phyloP scores from a whole-genome alignment of 2,329 filamentous ascomycete species.

The Cladosporium sp. region DNA sequence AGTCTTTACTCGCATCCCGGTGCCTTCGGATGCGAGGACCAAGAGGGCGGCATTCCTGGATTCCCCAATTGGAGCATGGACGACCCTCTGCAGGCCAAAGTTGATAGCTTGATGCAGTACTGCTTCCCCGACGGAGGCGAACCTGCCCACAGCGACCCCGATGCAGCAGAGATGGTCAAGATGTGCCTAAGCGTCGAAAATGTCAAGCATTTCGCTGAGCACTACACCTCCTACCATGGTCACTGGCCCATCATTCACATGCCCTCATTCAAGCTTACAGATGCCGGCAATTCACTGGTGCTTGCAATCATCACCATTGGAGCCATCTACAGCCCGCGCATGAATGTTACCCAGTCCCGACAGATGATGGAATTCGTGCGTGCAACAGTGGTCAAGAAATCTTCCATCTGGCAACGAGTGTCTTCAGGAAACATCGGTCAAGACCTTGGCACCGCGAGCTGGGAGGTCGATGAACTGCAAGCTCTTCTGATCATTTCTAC shows the following conservation, averaged over 20 bases:
- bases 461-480: slow-evolving; percentile 65
- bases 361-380: slow-evolving; percentile 67
- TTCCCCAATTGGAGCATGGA: slow-evolving; percentile 46
- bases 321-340: slow-evolving; percentile 69
- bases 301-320: slow-evolving; percentile 72
- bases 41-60: slow-evolving; percentile 34
- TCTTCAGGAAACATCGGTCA: slow-evolving; percentile 40
- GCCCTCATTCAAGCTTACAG: slow-evolving; percentile 67
- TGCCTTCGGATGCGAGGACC: slow-evolving; percentile 43
- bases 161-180: slow-evolving; percentile 40
- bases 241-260: slow-evolving; percentile 74
- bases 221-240: slow-evolving; percentile 70
- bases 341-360: slow-evolving; percentile 62
- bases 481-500: slow-evolving; percentile 63
- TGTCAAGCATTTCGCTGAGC: slow-evolving; percentile 68
- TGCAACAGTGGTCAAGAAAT: slow-evolving; percentile 59
- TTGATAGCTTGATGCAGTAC: slow-evolving; percentile 48
- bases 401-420: slow-evolving; percentile 50
- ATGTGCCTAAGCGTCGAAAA: slow-evolving; percentile 65
- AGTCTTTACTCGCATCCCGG: slow-evolving; percentile 48
- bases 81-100: slow-evolving; percentile 49
- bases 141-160: slow-evolving; percentile 55
- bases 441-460: slow-evolving; percentile 40
- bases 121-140: slow-evolving; percentile 58
- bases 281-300: slow-evolving; percentile 66